Evolutionary conservation across 129 eudicot species (phyloP).

Genomic region (Lactuca saligna): DNA sequence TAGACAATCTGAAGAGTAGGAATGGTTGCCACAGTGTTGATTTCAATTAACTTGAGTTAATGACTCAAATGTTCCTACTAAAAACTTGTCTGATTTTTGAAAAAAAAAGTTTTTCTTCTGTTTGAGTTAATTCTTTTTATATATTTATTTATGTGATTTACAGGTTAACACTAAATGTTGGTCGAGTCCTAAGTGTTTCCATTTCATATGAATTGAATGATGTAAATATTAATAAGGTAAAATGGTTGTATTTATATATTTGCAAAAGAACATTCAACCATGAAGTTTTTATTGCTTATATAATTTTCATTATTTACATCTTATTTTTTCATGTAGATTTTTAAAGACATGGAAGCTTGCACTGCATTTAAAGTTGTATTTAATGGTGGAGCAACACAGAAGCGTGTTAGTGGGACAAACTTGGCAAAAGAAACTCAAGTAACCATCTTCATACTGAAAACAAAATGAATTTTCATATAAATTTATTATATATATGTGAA

Average conservation of each 20-base stretch:
- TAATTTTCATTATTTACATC: conserved; percentile 3
- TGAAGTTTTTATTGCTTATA: conserved; percentile 2
- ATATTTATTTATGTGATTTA: conserved; percentile 13
- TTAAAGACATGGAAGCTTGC: conserved; percentile 58
- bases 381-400: conserved; percentile 31
- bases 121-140: too few relatives aligned
- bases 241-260: not conserved
- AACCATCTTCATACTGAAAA: conserved; percentile 35
- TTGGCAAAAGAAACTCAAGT: conserved; percentile 72
- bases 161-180: conserved; percentile 46
- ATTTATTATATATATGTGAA: too few relatives aligned
- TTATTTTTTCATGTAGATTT: conserved; percentile 38
- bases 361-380: conserved; percentile 67
- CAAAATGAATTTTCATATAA: too few relatives aligned
- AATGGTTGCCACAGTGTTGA: conserved; percentile 40
- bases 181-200: conserved; percentile 38
- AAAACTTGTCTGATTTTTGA: not conserved
- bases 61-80: conserved; percentile 53
- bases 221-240: conserved; percentile 53
- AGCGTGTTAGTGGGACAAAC: conserved; percentile 42
- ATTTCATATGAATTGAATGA: conserved; percentile 44
- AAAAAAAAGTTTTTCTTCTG: too few relatives aligned
- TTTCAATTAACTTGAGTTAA: conserved; percentile 52
- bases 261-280: not conserved
- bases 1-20: conserved; percentile 38